Evolutionary conservation across 148 eudicot species (phyloP).

Genomic region (Dianthus caryophyllus): DNA sequence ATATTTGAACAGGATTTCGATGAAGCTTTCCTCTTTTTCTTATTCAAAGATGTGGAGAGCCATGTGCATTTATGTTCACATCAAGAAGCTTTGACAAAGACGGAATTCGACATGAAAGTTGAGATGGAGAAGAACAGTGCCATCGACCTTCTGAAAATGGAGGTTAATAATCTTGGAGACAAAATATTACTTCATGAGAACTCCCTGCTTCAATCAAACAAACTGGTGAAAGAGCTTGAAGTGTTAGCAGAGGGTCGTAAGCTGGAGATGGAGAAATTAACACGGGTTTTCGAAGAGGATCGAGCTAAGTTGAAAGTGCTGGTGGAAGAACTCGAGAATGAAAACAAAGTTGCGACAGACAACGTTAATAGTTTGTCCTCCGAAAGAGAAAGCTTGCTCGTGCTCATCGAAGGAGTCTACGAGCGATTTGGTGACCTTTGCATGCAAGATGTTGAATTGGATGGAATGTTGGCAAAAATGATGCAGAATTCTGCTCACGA

Average conservation of each 20-base stretch:
- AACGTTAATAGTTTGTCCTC: conserved; percentile 28
- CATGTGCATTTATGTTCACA: conserved; percentile 34
- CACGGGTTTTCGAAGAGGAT: conserved; percentile 25
- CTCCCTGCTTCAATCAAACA: conserved; percentile 29
- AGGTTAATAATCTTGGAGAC: conserved; percentile 21
- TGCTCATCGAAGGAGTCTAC: conserved; percentile 32
- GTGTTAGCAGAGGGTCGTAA: conserved; percentile 33
- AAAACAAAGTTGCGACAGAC: conserved; percentile 27
- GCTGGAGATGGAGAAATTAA: conserved; percentile 31
- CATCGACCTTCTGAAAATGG: conserved; percentile 25
- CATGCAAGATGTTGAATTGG: conserved; percentile 39
- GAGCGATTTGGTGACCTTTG: conserved; percentile 30
- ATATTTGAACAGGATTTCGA: conserved; percentile 27
- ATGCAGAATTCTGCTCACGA: conserved; percentile 24
- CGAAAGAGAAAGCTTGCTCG: conserved; percentile 42
- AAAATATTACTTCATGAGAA: conserved; percentile 29
- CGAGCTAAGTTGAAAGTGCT: conserved; percentile 19
- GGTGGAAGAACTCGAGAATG: conserved; percentile 35
- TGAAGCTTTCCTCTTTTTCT: conserved; percentile 22
- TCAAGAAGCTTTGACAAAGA: conserved; percentile 38
- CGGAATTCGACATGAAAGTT: conserved; percentile 27
- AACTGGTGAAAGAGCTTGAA: conserved; percentile 32
- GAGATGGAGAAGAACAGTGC: conserved; percentile 37
- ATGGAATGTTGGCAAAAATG: conserved; percentile 34
- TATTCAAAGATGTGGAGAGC: conserved; percentile 32